Evolutionary conservation across 495 filamentous ascomycete genomes (phyloP), one percentile per base, ranked within the genome.

Genomic region (Trichoderma reesei): DNA sequence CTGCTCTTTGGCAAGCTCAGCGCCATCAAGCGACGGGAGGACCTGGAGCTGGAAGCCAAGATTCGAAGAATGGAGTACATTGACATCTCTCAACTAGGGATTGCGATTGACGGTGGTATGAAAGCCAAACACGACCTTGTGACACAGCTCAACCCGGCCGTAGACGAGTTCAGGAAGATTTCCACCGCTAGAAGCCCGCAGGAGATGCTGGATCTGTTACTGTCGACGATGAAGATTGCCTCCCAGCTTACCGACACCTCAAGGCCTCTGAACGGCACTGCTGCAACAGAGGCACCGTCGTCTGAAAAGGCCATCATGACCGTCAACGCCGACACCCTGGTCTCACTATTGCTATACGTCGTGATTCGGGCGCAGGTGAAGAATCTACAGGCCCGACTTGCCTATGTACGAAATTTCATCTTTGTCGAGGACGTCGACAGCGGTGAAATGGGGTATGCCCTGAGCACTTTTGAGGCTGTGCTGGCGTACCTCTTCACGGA

Each of bases 351-450:
- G 18, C 80, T 99, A 18, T 83, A 96, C 62, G 91, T 99, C 31
- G 90, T 98, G 26, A 98, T 99, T 63, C 83, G 96, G 67, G 89
- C 92, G 42, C 90, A 96, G 68, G 85, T 96, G 14, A 86, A 90
- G 59, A 87, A 96, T 76, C 81, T 98, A 31, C 89, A 96, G 68
- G 92, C 95, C 26, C 82, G 93, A 16, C 72, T 98, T 51, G 77
- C 89, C 38, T 98, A 97, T 71, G 96, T 99, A 85, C 88, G 91
- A 62, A 88, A 94, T 65, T 99, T 96, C 68, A 90, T 96, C 69
- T 98, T 96, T 72, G 90, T 94, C 42, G 93, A 97, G 66, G 95
- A 98, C 79, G 92, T 98, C 13, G 95, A 99, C 63, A 93, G 86
- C 70, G 95, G 95, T 39, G 95, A 99, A 76, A 89, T 92, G 79